Base-by-base conservation (phyloP, 352 stramenopile species). In the Phytopythium mirpurense region DNA sequence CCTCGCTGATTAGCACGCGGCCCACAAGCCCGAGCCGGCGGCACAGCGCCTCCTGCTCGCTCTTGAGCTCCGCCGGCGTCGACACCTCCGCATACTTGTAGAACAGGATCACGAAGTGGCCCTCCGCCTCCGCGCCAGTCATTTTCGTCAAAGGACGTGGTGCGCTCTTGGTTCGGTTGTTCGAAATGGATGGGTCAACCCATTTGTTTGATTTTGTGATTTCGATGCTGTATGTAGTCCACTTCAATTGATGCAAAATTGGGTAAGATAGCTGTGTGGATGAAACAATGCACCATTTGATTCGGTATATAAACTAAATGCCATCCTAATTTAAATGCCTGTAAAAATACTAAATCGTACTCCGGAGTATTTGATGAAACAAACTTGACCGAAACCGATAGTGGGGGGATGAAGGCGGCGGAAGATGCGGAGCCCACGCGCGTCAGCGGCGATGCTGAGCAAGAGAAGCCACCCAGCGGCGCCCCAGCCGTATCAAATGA, bases 1-100 rank as follows among this genome's bases (percentile, higher is more conserved):
- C 83, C n/a, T 81, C 67, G 50, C 73, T 84, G 56, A 93, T 83
- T 31, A 89, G 70, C 35, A 91, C 78, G 57, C 83, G 74, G 10
- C 83, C 83, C 26, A 81, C 63, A 23, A 93, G 71, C 1, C 67
- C 68, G n/a, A 90, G 62, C 21, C 63, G 51, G n/a, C 65, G 55
- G 45, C 76, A 87, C 12, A 89, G 49, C 54, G 59, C 31, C 46
- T 83, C 53, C 57, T 90, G 81, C 59, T 76, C 68, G 18, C 56
- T 52, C 51, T 80, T 75, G 21, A 70, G 56, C 42, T 70, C 62
- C 32, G 72, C 54, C 3, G 74, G 70, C 19, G 53, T 41, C 10
- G 35, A 26, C 19, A 89, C 69, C 40, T 82, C 60, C 41, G 68
- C 77, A 52, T 89, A 89, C 68, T 89, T 89, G 67, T 89, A 89